Percentiles rank a stretch among this genome's conserved stretches.
These are phyloP conservation scores for Chionographis japonica DNA, from an alignment of 106 monocot genomes.

Conservation along the genomic window DNA sequence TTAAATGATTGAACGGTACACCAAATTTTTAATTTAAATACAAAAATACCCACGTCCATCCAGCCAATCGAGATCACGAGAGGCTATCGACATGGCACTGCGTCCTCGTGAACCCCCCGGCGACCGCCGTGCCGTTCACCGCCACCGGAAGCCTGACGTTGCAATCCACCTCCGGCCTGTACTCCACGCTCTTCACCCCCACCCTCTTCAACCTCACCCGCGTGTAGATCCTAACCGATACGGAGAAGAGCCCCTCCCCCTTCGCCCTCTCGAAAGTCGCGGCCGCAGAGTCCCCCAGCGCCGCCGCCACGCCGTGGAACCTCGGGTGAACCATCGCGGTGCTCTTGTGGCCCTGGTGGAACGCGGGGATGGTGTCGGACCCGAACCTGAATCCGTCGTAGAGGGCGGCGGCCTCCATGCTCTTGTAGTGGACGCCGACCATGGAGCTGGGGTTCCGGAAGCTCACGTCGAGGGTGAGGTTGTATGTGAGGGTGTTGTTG, in stretches of 20 bases:
- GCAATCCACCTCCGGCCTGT: constrained; percentile 4
- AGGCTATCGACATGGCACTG: background rate
- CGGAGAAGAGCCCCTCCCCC: background rate
- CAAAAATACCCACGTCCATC: too few relatives aligned
- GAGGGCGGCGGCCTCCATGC: background rate
- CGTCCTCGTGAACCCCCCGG: background rate
- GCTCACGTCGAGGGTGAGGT: constrained; percentile 13
- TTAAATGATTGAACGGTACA: too few relatives aligned
- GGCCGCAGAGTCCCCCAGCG: background rate
- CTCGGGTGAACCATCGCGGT: background rate
- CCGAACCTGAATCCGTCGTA: background rate
- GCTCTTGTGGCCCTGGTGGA: constrained; percentile 11
- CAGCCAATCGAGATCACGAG: too few relatives aligned
- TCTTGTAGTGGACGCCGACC: constrained; percentile 2
- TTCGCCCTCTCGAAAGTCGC: background rate
- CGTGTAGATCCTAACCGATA: background rate
- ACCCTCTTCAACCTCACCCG: constrained; percentile 3
- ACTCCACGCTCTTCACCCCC: background rate
- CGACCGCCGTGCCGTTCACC: too few relatives aligned
- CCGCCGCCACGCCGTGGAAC: background rate
- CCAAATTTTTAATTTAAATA: too few relatives aligned
- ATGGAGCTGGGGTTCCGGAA: constrained; percentile 7
- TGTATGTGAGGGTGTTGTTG: constrained; percentile 12
- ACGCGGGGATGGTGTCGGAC: background rate
- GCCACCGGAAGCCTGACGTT: background rate